A percentile compares a stretch with the other conserved stretches of the same genome.
phyloP scores from a whole-genome alignment of 495 filamentous ascomycete species.

The Cercophora scortea region DNA sequence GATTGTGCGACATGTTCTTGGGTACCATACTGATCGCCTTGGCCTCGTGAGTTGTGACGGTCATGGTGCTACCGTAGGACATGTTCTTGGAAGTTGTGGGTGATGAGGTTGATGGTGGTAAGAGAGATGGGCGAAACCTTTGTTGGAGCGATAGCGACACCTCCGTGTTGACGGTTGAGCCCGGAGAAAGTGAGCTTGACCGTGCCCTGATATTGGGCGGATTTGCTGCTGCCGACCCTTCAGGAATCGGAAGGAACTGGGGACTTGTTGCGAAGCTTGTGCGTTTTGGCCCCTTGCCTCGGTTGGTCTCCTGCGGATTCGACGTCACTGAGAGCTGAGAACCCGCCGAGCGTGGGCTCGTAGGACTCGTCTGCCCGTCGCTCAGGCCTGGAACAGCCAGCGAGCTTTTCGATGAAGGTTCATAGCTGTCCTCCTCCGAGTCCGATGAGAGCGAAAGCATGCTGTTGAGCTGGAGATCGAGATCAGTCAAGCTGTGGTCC shows the following conservation, averaged over 20 bases:
- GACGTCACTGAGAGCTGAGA: constrained; percentile 11
- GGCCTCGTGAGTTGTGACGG: background rate
- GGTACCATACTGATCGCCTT: constrained; percentile 10
- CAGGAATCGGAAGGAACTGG: constrained; percentile 14
- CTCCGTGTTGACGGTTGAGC: constrained; percentile 4
- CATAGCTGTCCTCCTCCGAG: constrained; percentile 35
- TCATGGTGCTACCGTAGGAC: background rate
- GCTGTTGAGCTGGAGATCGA: constrained; percentile 39
- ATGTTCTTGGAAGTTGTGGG: constrained; percentile 10
- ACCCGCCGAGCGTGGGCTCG: constrained; percentile 18
- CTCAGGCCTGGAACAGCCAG: constrained; percentile 16
- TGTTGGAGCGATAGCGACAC: constrained; percentile 9
- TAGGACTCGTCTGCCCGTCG: constrained; percentile 21
- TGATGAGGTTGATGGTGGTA: background rate
- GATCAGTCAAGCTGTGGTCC: constrained; percentile 29
- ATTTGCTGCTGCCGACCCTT: background rate
- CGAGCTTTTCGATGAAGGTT: constrained; percentile 17
- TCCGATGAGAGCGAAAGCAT: constrained; percentile 41
- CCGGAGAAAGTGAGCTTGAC: constrained; percentile 12
- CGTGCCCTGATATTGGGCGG: constrained; percentile 9
- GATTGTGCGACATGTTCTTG: constrained; percentile 7
- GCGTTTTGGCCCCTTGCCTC: constrained; percentile 14
- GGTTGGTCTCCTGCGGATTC: constrained; percentile 6
- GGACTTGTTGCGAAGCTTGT: constrained; percentile 15
- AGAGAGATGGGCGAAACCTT: background rate